These are phyloP conservation scores for Hsuehochloa calcarea DNA, from an alignment of 176 grass and related monocot genomes.

Conservation along the genomic window DNA sequence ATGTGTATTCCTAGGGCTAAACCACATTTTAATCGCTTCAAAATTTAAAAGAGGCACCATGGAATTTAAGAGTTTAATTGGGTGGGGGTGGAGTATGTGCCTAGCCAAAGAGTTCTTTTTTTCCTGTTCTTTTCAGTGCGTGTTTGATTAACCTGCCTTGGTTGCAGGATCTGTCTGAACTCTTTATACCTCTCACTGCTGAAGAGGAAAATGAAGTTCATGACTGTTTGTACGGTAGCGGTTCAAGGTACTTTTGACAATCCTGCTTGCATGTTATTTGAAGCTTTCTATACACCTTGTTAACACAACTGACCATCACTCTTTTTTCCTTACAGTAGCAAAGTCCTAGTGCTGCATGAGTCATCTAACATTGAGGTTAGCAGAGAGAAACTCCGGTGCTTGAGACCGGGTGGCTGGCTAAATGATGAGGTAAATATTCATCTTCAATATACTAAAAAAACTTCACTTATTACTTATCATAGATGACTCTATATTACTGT, in stretches of 20 bases:
- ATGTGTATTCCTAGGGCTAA: not conserved
- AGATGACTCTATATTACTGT: conserved; percentile 7
- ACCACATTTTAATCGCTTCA: not conserved
- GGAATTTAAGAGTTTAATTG: not conserved
- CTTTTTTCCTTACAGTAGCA: conserved; percentile 36
- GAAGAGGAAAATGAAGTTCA: conserved; percentile 57
- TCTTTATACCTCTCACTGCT: conserved; percentile 53
- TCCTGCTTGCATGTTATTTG: not conserved
- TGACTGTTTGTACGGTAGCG: conserved; percentile 39
- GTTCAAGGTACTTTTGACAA: conserved; percentile 45
- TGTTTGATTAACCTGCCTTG: conserved; percentile 3
- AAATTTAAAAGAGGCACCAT: not conserved
- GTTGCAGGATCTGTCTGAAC: conserved; percentile 54
- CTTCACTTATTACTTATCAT: not conserved
- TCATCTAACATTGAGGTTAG: conserved; percentile 79
- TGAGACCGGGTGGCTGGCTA: conserved; percentile 68
- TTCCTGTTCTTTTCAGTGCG: conserved; percentile 1
- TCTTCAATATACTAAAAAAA: conserved; percentile 19
- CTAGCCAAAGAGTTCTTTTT: not conserved
- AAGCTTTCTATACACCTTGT: not conserved
- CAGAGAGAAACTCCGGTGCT: conserved; percentile 66
- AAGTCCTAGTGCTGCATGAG: conserved; percentile 59
- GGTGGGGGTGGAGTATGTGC: not conserved
- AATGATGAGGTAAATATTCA: conserved; percentile 78
- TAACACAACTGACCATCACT: not conserved